Conservation (phyloP, 2,329 filamentous ascomycete species). For the Pseudocercospora fuligena region DNA sequence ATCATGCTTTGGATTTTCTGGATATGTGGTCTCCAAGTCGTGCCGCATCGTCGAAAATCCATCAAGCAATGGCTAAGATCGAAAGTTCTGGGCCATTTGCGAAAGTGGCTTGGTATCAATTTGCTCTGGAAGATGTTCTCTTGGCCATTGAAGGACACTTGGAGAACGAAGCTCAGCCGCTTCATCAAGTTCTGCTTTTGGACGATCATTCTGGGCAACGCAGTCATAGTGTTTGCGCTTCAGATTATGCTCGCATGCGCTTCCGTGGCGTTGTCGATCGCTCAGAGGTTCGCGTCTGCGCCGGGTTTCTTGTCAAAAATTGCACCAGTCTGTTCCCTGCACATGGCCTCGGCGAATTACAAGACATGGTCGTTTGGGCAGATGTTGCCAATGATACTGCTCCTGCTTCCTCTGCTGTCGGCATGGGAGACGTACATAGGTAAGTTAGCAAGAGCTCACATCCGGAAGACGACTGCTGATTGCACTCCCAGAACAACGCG, state of each 20-base stretch:
- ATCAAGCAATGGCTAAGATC: neutral
- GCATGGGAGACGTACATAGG: slow-evolving; percentile 14
- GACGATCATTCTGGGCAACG: slow-evolving; percentile 3
- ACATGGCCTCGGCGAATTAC: neutral
- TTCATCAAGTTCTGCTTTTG: neutral
- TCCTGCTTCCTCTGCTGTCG: slow-evolving; percentile 12
- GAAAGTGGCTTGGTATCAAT: neutral
- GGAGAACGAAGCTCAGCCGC: neutral
- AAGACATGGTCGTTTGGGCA: slow-evolving; percentile 10
- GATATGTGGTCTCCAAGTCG: slow-evolving; percentile 10
- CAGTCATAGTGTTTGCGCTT: slow-evolving; percentile 1
- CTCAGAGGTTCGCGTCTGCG: neutral
- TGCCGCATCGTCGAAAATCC: neutral
- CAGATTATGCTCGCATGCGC: slow-evolving; percentile 1
- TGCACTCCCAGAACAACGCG: slow-evolving; percentile 5
- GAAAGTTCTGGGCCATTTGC: neutral
- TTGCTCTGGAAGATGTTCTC: neutral
- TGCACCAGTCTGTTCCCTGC: neutral
- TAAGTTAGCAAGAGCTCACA: neutral
- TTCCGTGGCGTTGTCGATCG: neutral
- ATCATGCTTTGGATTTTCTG: slow-evolving; percentile 16
- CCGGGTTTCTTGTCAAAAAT: neutral
- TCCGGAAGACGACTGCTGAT: no score
- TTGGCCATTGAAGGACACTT: neutral
- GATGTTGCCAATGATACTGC: slow-evolving; percentile 10